Base-by-base conservation (phyloP, 2,329 filamentous ascomycete species). In the Coccinonectria pachysandricola region DNA sequence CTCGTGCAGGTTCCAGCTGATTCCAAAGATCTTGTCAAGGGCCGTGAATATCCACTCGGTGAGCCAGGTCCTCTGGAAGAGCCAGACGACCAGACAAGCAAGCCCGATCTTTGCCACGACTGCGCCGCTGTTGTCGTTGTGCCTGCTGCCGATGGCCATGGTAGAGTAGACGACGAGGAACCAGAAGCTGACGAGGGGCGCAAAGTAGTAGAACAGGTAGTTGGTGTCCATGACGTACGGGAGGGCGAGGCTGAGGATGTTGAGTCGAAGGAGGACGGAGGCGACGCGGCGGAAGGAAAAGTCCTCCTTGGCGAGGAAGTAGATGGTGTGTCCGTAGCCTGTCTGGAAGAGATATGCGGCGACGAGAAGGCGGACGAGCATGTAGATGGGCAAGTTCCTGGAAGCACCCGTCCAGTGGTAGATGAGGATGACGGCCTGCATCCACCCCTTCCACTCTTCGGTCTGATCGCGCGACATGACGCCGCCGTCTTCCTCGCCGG, bases 381-480 rank as follows among this genome's bases (percentile, higher is more conserved):
- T 60, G 49, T 75, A 72, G 16, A 72, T 59, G 42, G 62, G 62
- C 4, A 71, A 46, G 3, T 34, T 31, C 4, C 9, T 53, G 44
- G 34, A 68, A 6, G 62, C 65, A 12, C 65, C 61, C 17, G 69
- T 68, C 46, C 71, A 77, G 34, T 74, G 65, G 40, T 74, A 77
- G 8, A 71, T 52, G 4, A 63, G 40, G 23, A 64, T 53, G 11
- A 63, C 49, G 9, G 60, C 57, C 36, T 77, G 72, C 68, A 79
- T 73, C 60, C 71, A 68, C 3, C 75, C 75, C 51, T 77, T 79
- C 64, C 72, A 75, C 45, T 79, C 75, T 34, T 77, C 64, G 0
- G 68, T 70, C 37, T 77, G 69, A 23, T 65, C 57, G 26, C 72
- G 59, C 1, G 65, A 48, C 7, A 46, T 36, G 5, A 41, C 37